Percentiles rank a stretch among this genome's conserved stretches.
These are phyloP conservation scores for Panaeolus cyanescens DNA, from an alignment of 768 basidiomycete species.

Conservation along the genomic window DNA sequence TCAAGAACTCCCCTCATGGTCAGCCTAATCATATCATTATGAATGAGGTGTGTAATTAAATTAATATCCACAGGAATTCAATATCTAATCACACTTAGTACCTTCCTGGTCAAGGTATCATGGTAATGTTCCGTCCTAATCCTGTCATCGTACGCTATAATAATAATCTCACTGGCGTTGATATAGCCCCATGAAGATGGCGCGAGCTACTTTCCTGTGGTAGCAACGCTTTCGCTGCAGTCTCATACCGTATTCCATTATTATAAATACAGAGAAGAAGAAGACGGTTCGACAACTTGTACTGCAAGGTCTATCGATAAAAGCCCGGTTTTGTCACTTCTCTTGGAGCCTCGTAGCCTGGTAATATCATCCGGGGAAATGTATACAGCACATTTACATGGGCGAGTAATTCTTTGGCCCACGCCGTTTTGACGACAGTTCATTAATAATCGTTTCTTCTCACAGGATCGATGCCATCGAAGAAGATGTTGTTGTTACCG, in stretches of 20 bases:
- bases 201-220: constrained; percentile 82
- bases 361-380: constrained; percentile 72
- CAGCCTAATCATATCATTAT: constrained; percentile 88
- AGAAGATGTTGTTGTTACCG: constrained; percentile 47
- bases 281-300: constrained; percentile 20
- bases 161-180: constrained; percentile 10
- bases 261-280: constrained; percentile 56
- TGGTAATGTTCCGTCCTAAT: constrained; percentile 51
- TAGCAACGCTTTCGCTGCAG: constrained; percentile 88
- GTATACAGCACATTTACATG: constrained; percentile 78
- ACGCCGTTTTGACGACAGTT: constrained; percentile 1
- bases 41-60: constrained; percentile 62
- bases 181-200: constrained; percentile 93
- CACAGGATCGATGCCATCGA: constrained; percentile 58
- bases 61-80: constrained; percentile 5
- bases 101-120: constrained; percentile 88
- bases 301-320: constrained; percentile 60
- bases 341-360: constrained; percentile 86
- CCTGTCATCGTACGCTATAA: constrained; percentile 4
- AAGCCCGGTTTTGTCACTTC: constrained; percentile 65
- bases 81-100: constrained; percentile 49
- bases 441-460: constrained; percentile 8
- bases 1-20: constrained; percentile 61
- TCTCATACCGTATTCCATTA: constrained; percentile 86
- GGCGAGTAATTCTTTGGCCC: constrained; percentile 43